Evolutionary conservation across 495 filamentous ascomycete species (phyloP), one percentile per base, ranked within the genome.

Genomic region (Jackrogersella multiformis): DNA sequence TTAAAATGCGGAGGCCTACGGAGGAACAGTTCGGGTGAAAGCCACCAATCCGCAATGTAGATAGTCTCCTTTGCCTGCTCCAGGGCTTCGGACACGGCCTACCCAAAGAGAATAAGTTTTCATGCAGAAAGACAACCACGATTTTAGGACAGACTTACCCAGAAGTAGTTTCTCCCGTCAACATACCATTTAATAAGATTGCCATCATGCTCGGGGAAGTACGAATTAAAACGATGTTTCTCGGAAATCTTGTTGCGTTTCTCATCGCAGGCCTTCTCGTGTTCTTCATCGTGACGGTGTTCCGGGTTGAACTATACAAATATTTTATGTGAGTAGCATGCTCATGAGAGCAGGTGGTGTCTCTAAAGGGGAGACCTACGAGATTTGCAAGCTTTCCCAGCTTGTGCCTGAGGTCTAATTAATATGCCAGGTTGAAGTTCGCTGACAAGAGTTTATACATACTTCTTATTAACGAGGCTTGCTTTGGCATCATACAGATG

Each of bases 131-230:
- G 12, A 57, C 1, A n/a, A 16, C 20, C 4, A 48, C 4, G 2
- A 36, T 2, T 34, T 44, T 34, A 21, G 34, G 15, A 13, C 12
- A 56, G 48, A 76, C 78, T 45, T 74, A 85, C 88, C 89, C 92
- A 96, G 72, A 93, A 92, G 75, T 98, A 98, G 77, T 98, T 91
- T 35, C 90, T 81, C 0, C 90, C 94, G 74, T 97, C 94, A 6
- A 97, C 91, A 81, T 97, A 98, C 94, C 94, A 97, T 80, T 98
- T 98, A 61, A 97, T 84, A 58, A 88, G 85, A 74, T 98, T 97
- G 9, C 91, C 91, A 12, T 92, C 87, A 20, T 86, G 86, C 69
- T 93, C 87, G 1, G 94, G 94, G 4, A 94, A 94, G 76, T 92
- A 99, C 10, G 91, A 94, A 10, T 88, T 70, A 77, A 92, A 97